Evolutionary conservation across 2,329 filamentous ascomycete species (phyloP), one percentile per base, ranked within the genome.

Genomic region (Aureobasidium sp.): DNA sequence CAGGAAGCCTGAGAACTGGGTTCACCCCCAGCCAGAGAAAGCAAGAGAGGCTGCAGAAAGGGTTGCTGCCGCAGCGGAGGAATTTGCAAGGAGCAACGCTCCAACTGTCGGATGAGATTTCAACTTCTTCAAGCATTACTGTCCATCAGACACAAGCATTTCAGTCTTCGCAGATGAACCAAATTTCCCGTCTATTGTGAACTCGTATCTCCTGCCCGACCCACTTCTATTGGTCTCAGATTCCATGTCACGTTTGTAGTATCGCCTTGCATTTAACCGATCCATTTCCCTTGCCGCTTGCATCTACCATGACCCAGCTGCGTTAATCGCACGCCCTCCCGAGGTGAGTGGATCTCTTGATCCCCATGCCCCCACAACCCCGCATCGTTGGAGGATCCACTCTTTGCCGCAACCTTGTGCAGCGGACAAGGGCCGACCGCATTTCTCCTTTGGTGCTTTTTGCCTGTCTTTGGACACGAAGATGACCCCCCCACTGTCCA

Each of bases 1-100:
- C 57, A 83, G 87, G 72, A 96, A 96, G 78, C 89, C 90, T 27
- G 39, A 44, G 22, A 29, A 38, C 29, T 53, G 49, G 49, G 21
- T 42, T 16, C 49, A 53, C 44, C 49, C 39, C 10, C 27, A 53
- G 11, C 27, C 37, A 3, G 35, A 41, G 14, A 39, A 38, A 24
- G 45, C 35, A 3, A 41, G 27, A 40, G 38, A 51, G 29, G 48
- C 45, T 50, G 45, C 32, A 10, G 34, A n/a, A 7, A 30, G 32
- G 30, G 32, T 50, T 32, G 45, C 34, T 21, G 34, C 25, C 1
- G 34, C 42, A 35, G 42, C 30, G 16, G 21, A 24, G 14, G 44
- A 37, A 16, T 19, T 29, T 37, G 32, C 24, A 37, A 35, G 8
- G 1, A 8, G 19, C 17, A 38, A 49, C 10, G 12, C 2, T 34